Base-by-base conservation (phyloP, 805 yeast genomes). In the Starmerella sirachaensis region DNA sequence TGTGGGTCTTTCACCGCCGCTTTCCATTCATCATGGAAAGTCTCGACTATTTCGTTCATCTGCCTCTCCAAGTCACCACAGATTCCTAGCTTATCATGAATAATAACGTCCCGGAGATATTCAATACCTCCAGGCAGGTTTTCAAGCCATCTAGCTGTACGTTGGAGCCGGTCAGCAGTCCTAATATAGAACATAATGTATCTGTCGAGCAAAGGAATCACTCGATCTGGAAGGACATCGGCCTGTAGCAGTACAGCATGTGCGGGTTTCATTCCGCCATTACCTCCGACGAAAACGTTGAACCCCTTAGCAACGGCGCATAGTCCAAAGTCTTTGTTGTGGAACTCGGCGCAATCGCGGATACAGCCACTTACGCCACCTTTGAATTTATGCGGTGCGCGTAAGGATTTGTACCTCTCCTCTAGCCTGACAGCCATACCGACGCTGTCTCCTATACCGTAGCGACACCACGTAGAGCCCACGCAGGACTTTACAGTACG, bases 261-360 rank as follows among this genome's bases (percentile, higher is more conserved):
- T 3, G 64, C 63, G 2, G 64, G 64, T 30, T 57, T 59, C 63
- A 60, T 59, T 41, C 63, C 64, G 31, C 64, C 64, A 40, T 60
- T 60, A 19, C 63, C 64, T 12, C 64, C 64, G 26, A 59, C 63
- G 38, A 42, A 60, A 16, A 60, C 60, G 38, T 57, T 59, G 43
- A 49, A 60, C 2, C 64, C 64, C 37, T 54, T 56, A 35, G 55
- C 58, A 12, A 58, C 62, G 11, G 63, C 60, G 45, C 63, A 58
- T 1, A 60, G 48, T 9, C 64, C 64, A 42, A 60, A 60, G 39
- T 60, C 64, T 40, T 60, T 60, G 11, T 58, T 55, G 41, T 60
- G 63, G 38, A 59, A 57, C 40, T 60, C 63, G 9, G 63, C 63
- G 45, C 64, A 60, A 34, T 59, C 64, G 21, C 64, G 48, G 21